Evolutionary conservation across 441 rosid species (phyloP), one percentile per base, ranked within the genome.

Genomic region (Brassica hybrid): DNA sequence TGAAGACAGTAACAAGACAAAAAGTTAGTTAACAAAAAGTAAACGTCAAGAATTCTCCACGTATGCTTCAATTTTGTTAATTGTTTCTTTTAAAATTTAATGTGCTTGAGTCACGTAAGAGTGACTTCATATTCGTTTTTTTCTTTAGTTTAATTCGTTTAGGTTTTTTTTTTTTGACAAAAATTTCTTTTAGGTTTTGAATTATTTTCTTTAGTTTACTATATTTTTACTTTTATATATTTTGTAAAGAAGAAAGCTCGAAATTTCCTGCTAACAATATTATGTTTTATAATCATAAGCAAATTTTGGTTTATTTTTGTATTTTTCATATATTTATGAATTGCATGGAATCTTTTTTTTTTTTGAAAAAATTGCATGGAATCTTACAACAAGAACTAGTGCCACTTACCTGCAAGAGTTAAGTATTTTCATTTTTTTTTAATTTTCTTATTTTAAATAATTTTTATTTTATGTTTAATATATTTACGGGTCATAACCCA

Each of bases 1-100:
- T 94, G 89, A 79, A 84, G 67, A 76, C 77, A 86, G 76, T 34
- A 83, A 79, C 75, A 81, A 62, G 81, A 83, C 78, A 68, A 79
- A 81, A 57, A 72, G 52, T 81, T 71, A 23, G 77, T 57, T 58
- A 54, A 54, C 59, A 78, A 69, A 69, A 64, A 36, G 52, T 58
- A 67, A 76, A 81, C 69, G 74, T 9, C 58, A 69, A 66, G 63
- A 56, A 59, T 71, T 14, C 61, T 65, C 57, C 82, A 79, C 76
- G 78, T 69, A 74, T 65, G 21, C 57, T 65, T 80, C 59, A n/a
- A 65, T 69, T 54, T 54, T 61, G 7, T 25, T 61, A 61, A 4
- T 23, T 54, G 2, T 57, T 71, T 69, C 11, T 52, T 61, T 12
- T 25, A 1, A 5, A 21, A 4, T 57, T 18, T 54, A 69, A 76